phyloP scores from a whole-genome alignment of 257 asterid species.

The Leonotis leonurus region DNA sequence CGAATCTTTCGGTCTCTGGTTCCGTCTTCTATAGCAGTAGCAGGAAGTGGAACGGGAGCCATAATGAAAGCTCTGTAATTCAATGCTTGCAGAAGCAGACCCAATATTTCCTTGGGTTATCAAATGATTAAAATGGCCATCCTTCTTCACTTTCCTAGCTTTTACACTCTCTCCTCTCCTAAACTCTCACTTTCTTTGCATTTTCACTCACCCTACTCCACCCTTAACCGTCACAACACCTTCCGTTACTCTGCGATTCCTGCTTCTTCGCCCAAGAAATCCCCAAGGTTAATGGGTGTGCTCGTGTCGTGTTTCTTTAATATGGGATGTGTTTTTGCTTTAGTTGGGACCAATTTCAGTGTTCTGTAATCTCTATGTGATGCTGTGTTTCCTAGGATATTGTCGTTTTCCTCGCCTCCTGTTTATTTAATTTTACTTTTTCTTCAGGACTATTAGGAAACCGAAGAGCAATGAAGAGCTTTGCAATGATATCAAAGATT shows the following conservation, averaged over 20 bases:
- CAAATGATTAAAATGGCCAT: slow-evolving; percentile 50
- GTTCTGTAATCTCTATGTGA: no score
- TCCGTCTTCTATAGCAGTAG: background rate
- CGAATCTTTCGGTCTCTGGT: background rate
- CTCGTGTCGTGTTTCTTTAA: background rate
- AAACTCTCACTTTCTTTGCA: slow-evolving; percentile 26
- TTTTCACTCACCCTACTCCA: slow-evolving; percentile 15
- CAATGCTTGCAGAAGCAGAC: slow-evolving; percentile 39
- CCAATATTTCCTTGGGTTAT: slow-evolving; percentile 15
- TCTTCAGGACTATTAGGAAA: slow-evolving; percentile 42
- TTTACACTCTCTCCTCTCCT: slow-evolving; percentile 24
- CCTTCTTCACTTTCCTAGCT: slow-evolving; percentile 25
- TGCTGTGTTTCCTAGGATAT: no score
- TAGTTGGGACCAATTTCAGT: no score
- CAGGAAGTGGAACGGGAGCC: background rate
- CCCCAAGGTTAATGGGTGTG: slow-evolving; percentile 40
- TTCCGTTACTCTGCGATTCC: slow-evolving; percentile 15
- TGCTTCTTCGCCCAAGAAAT: slow-evolving; percentile 33
- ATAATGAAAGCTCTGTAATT: background rate
- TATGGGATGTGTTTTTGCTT: background rate
- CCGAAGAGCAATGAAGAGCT: slow-evolving; percentile 67
- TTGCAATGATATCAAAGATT: slow-evolving; percentile 50
- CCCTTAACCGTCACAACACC: slow-evolving; percentile 9
- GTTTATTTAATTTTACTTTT: background rate
- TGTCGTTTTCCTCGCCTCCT: background rate